These are phyloP conservation scores for Nepenthes alata DNA, from an alignment of 179 eudicot species.

Conservation along the genomic window DNA sequence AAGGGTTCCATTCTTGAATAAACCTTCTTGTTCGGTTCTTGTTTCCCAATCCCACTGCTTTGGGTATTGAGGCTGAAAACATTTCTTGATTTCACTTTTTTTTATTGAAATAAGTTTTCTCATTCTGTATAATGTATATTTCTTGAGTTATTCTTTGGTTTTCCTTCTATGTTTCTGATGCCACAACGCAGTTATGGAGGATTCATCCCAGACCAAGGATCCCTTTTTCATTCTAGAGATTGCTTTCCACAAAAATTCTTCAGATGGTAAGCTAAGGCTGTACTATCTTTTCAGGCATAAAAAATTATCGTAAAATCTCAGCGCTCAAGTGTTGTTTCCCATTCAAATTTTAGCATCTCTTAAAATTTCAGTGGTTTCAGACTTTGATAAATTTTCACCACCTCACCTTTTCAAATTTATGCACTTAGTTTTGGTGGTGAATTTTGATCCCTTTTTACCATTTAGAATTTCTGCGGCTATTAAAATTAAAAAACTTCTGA, in stretches of 20 bases:
- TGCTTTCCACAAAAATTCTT: constrained; percentile 13
- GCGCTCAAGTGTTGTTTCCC: neutral
- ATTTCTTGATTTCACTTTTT: neutral
- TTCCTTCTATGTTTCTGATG: constrained; percentile 3
- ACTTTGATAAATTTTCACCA: no score
- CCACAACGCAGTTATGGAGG: constrained; percentile 29
- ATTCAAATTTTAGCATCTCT: no score
- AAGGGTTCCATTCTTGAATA: neutral
- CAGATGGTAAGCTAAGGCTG: constrained; percentile 19
- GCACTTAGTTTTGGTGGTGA: no score
- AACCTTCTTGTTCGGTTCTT: neutral
- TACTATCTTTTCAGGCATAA: neutral
- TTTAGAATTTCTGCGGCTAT: no score
- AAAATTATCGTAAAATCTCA: no score
- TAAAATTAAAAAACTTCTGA: no score
- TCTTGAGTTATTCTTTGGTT: neutral
- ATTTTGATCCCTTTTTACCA: no score
- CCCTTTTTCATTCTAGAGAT: constrained; percentile 26
- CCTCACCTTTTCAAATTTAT: no score
- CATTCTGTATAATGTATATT: neutral
- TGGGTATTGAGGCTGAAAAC: neutral
- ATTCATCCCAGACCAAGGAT: constrained; percentile 32
- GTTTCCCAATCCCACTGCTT: neutral
- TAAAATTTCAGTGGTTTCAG: no score
- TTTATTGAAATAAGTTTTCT: no score